phyloP scores from a whole-genome alignment of 495 filamentous ascomycete species.

The Penicillium turbatum region DNA sequence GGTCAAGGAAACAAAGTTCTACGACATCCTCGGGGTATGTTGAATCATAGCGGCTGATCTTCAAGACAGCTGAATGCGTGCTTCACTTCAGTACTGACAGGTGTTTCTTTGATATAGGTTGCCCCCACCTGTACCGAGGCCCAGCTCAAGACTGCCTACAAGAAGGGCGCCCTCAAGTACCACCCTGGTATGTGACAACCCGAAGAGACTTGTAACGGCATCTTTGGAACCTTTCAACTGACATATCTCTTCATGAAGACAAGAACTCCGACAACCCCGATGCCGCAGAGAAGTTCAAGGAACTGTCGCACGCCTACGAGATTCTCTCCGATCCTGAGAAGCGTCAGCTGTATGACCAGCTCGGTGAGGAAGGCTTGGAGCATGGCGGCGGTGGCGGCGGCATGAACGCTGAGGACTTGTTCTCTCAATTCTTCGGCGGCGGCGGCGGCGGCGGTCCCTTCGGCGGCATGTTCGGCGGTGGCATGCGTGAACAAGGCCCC shows the following conservation, averaged over 20 bases:
- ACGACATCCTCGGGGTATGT: constrained; percentile 82
- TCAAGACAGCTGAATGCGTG: neutral
- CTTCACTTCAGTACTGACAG: constrained; percentile 19
- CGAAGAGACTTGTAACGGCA: neutral
- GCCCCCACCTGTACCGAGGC: constrained; percentile 64
- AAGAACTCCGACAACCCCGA: constrained; percentile 94
- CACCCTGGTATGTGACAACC: constrained; percentile 68
- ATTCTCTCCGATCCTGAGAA: constrained; percentile 88
- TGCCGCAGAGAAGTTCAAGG: constrained; percentile 96
- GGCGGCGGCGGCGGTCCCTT: constrained; percentile 69
- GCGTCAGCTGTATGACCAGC: constrained; percentile 88
- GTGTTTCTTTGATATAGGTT: constrained; percentile 51
- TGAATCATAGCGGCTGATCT: neutral
- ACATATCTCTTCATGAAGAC: constrained; percentile 49
- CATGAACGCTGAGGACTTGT: constrained; percentile 95
- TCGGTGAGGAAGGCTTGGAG: constrained; percentile 94
- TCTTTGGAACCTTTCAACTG: neutral
- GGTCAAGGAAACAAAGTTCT: constrained; percentile 87
- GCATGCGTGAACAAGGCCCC: constrained; percentile 77
- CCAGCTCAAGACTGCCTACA: constrained; percentile 87
- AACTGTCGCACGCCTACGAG: constrained; percentile 92
- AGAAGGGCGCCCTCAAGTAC: constrained; percentile 81
- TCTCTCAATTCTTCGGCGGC: constrained; percentile 96
- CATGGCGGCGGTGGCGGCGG: constrained; percentile 76
- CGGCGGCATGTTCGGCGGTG: constrained; percentile 80